These are phyloP conservation scores for Aspergillus transmontanensis DNA, from an alignment of 2,329 filamentous ascomycete species.

Conservation along the genomic window DNA sequence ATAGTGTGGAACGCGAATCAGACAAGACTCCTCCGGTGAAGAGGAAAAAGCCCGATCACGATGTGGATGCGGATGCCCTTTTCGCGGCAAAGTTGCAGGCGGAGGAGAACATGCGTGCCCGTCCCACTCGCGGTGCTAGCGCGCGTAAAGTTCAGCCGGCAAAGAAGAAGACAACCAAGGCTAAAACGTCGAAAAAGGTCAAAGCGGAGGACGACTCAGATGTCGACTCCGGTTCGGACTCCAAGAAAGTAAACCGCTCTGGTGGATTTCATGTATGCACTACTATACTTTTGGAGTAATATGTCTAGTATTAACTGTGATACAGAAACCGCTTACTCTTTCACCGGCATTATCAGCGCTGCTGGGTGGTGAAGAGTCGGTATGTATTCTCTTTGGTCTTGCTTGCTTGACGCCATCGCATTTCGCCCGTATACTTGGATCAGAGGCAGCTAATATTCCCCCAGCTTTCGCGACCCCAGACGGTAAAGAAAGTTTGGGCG, in stretches of 20 bases:
- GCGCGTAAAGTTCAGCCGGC: conserved; percentile 59
- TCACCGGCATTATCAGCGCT: conserved; percentile 49
- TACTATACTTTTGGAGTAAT: background rate
- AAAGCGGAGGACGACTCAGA: conserved; percentile 81
- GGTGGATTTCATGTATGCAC: conserved; percentile 78
- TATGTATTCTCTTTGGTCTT: conserved; percentile 29
- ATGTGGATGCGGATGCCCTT: conserved; percentile 78
- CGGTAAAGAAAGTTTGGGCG: conserved; percentile 94
- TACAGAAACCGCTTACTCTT: conserved; percentile 50
- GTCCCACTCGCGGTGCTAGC: conserved; percentile 75
- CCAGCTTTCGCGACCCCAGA: conserved; percentile 88
- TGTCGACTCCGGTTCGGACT: conserved; percentile 63
- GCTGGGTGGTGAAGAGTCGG: conserved; percentile 46
- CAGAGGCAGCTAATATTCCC: conserved; percentile 21
- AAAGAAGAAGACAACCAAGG: conserved; percentile 63
- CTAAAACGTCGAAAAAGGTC: conserved; percentile 66
- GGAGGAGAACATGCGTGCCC: conserved; percentile 78
- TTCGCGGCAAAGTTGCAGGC: conserved; percentile 88
- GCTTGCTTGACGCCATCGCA: background rate
- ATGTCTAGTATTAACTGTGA: conserved; percentile 4
- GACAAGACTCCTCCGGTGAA: conserved; percentile 53
- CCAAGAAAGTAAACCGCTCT: conserved; percentile 70
- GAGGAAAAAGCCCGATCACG: conserved; percentile 63
- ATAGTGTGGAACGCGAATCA: conserved; percentile 40
- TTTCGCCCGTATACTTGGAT: background rate